Evolutionary conservation across 129 eudicot genomes (phyloP).

Genomic region (Ambrosia artemisiifolia): DNA sequence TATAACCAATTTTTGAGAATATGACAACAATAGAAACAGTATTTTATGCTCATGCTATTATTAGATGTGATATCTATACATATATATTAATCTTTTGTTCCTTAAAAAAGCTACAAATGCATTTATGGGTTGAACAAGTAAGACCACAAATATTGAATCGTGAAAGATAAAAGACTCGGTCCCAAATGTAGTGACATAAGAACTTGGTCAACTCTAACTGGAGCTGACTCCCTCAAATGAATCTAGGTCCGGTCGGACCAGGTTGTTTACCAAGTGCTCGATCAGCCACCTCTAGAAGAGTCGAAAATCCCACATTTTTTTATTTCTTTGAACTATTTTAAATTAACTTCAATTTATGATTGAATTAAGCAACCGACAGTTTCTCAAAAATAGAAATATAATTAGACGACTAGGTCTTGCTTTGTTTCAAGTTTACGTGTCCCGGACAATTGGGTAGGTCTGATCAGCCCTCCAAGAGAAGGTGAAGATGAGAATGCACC

Average conservation of each 20-base stretch:
- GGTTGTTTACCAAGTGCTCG: neutral
- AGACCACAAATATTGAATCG: neutral
- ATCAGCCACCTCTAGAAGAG: neutral
- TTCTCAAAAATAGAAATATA: too few species aligned
- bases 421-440: too few species aligned
- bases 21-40: neutral
- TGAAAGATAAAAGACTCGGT: slow-evolving; percentile 6
- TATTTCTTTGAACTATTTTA: too few species aligned
- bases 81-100: neutral
- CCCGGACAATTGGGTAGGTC: too few species aligned
- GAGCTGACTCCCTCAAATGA: slow-evolving; percentile 11
- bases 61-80: neutral
- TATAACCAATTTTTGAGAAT: too few species aligned
- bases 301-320: neutral
- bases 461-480: too few species aligned
- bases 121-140: neutral
- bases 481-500: too few species aligned
- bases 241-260: neutral
- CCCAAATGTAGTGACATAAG: slow-evolving; percentile 17
- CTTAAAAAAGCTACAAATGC: neutral
- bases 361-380: too few species aligned
- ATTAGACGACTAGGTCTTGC: too few species aligned
- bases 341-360: too few species aligned
- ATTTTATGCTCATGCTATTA: neutral
- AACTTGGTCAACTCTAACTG: slow-evolving; percentile 2